Base-by-base conservation (phyloP, 306 rosid genomes). In the Vicia villosa region DNA sequence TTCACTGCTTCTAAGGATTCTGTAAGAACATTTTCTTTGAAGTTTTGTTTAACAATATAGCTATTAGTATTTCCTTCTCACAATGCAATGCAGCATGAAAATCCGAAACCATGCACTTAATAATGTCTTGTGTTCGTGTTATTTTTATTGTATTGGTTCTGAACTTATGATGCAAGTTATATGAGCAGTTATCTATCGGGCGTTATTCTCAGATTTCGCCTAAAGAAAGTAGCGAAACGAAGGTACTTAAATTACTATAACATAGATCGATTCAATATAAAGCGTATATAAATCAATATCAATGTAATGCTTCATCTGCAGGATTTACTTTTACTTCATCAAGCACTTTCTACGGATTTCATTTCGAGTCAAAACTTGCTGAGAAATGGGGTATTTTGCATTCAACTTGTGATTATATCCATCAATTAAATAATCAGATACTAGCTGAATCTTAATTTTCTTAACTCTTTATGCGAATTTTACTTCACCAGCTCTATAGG, bases 271-370 rank as follows among this genome's bases (percentile, higher is more conserved):
- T 52, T 52, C n/a, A 21, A 22, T 21, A 15, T 52, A 21, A 1
- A 21, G 24, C 49, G 46, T 56, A 7, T 34, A 62, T 26, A 51
- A 68, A 58, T 34, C 54, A 46, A 52, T 72, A 55, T 11, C 42
- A 74, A 64, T 62, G 66, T 20, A 56, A 68, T 47, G 49, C 47
- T 6, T 61, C 70, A 42, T 64, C 37, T 73, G 76, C 88, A 93
- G 96, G 96, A 88, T 68, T 72, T 92, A 58, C 76, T 86, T 74
- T 65, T 88, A 79, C 90, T 93, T 46, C 97, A 90, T 38, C 98
- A 88, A 76, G 86, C 95, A 74, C 84, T 93, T 79, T 86, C 82
- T 77, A 86, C 97, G 67, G 98, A 88, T 38, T 83, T 88, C 74
- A 85, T 94, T 73, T 81, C 90, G 46, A 75, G 76, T 78, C 96